These are phyloP conservation scores for Geotrichum macrosporum DNA, from an alignment of 1,139 yeast genomes.

Conservation along the genomic window DNA sequence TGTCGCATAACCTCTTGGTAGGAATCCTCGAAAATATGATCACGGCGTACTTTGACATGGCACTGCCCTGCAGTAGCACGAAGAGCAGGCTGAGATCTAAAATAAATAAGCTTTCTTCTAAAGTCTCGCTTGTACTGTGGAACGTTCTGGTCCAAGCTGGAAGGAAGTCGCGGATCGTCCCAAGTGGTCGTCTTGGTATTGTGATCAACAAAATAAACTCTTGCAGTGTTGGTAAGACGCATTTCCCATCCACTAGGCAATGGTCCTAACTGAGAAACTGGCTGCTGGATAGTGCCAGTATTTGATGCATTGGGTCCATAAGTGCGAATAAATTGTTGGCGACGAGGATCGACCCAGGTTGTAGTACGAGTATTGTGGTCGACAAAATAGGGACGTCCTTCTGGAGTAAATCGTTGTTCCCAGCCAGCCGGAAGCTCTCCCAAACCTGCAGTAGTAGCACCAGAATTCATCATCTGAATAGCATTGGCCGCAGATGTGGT, in stretches of 20 bases:
- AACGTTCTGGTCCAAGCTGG: slow-evolving; percentile 93
- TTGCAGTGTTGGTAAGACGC: slow-evolving; percentile 97
- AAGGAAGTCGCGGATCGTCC: slow-evolving; percentile 99
- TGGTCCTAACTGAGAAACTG: slow-evolving; percentile 97
- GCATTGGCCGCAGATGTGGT: slow-evolving; percentile 58
- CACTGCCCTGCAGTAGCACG: slow-evolving; percentile 98
- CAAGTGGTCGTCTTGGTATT: slow-evolving; percentile 98
- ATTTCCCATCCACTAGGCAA: slow-evolving; percentile 99
- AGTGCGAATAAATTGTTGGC: slow-evolving; percentile 96
- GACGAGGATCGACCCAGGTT: slow-evolving; percentile 99
- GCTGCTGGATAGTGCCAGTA: slow-evolving; percentile 46
- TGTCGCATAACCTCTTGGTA: slow-evolving; percentile 98
- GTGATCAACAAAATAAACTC: slow-evolving; percentile 98
- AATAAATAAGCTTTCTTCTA: slow-evolving; percentile 92
- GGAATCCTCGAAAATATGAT: slow-evolving; percentile 93
- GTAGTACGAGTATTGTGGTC: slow-evolving; percentile 98
- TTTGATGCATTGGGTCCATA: slow-evolving; percentile 48
- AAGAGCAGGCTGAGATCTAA: slow-evolving; percentile 96
- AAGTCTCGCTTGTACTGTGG: slow-evolving; percentile 99
- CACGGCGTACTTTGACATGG: slow-evolving; percentile 95
- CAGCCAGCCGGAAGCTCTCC: slow-evolving; percentile 98
- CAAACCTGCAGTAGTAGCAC: slow-evolving; percentile 89
- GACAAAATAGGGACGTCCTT: slow-evolving; percentile 97
- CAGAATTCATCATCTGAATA: slow-evolving; percentile 50
- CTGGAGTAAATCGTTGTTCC: slow-evolving; percentile 98